Base-by-base conservation (phyloP, 768 basidiomycete genomes). In the Suillus decipiens region DNA sequence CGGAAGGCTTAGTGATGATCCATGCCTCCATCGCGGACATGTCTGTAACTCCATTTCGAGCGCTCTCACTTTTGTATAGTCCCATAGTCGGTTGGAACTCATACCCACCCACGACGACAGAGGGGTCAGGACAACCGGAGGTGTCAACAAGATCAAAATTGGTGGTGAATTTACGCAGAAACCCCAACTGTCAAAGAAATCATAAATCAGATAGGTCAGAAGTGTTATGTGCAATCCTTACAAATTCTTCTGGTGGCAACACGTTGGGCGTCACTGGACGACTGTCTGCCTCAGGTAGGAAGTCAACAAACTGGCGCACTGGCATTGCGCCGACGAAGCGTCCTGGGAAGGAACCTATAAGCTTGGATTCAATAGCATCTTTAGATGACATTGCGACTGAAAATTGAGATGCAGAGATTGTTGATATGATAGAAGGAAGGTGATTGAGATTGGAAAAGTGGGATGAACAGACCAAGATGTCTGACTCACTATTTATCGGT, bases 111-210 rank as follows among this genome's bases (percentile, higher is more conserved):
- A 53, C 31, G 51, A 53, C 51, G 11, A 53, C 33, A 53, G 51
- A 53, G 33, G 51, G 31, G 11, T 53, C 51, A 14, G 51, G 33
- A 34, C 33, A 34, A 12, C 33, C n/a, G 19, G 51, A 53, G 31
- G 51, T 53, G 11, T 53, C 19, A 19, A 53, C 51, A n/a, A 53
- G 11, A 53, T 53, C 51, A n/a, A 53, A 34, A n/a, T 53, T 53
- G 51, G 19, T 19, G 11, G 51, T 53, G 11, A 53, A 53, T 53
- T 34, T 53, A 33, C 6, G 51, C 19, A 53, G 51, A 34, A 7
- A 2, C 6, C 5, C 2, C 33, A 12, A 19, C 51, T 53, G 33
- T 11, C 33, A 53, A 33, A 11, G 51, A 1, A 10, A 53, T 19
- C 33, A 12, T n/a, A 11, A 11, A 34, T 34, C 19, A 53, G 31